Percentiles rank a stretch among this genome's conserved stretches.
phyloP scores from a whole-genome alignment of 2,329 filamentous ascomycete species.

The Fusarium siculi region DNA sequence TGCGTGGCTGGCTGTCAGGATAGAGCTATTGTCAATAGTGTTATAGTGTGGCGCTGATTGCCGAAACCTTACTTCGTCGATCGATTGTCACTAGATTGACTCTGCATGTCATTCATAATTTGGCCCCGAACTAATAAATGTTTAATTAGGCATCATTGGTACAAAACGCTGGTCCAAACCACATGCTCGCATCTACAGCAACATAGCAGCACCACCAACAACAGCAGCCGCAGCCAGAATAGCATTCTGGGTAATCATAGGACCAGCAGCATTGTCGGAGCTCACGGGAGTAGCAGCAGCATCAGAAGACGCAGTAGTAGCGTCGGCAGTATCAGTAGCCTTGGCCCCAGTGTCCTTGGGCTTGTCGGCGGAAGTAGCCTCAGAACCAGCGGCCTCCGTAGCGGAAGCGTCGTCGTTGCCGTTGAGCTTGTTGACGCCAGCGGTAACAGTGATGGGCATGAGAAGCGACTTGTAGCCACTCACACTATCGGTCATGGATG shows the following conservation, averaged over 20 bases:
- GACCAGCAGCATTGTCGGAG: constrained; percentile 46
- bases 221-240: constrained; percentile 51
- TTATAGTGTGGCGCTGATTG: constrained; percentile 3
- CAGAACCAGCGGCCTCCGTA: constrained; percentile 11
- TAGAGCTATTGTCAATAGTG: neutral
- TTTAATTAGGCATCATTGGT: constrained; percentile 13
- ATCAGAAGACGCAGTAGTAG: constrained; percentile 11
- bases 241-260: constrained; percentile 50
- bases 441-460: constrained; percentile 51
- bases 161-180: constrained; percentile 3
- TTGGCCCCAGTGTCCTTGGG: constrained; percentile 27
- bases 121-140: neutral
- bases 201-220: constrained; percentile 49
- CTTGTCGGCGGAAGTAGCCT: constrained; percentile 30
- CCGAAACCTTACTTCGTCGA: neutral
- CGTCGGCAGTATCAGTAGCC: constrained; percentile 11
- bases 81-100: neutral
- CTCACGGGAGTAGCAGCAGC: constrained; percentile 29
- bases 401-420: constrained; percentile 22
- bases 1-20: neutral
- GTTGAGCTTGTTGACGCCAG: constrained; percentile 51
- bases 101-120: neutral
- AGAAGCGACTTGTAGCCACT: constrained; percentile 33
- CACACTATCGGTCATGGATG: neutral
- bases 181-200: constrained; percentile 42